Evolutionary conservation across 352 stramenopile species (phyloP), one percentile per base, ranked within the genome.

Genomic region (Globisporangium cederbergense): DNA sequence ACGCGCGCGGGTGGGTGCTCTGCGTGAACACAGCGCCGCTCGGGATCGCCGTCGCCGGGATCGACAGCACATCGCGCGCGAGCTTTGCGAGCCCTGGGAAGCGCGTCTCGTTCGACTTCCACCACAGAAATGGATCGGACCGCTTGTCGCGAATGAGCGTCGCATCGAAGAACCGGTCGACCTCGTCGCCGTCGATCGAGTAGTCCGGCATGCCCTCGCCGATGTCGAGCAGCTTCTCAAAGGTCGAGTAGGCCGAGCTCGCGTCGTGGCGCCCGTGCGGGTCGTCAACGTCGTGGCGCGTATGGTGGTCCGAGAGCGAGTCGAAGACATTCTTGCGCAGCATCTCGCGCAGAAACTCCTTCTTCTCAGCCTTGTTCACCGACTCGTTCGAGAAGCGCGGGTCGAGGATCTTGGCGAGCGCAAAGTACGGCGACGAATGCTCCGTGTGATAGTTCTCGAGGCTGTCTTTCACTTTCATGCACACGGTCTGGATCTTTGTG

Each of bases 151-250:
- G 81, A 62, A 92, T 86, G 32, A 92, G 74, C 43, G 83, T 92
- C 8, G 83, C 83, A 30, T 92, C 83, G 28, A 92, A 92, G 68
- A 92, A 92, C n/a, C 83, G 79, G 62, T 92, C 83, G 4, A 92
- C 83, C 45, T 92, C 83, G 42, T 92, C 83, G 1, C 83, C 83
- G 60, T 90, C 83, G 42, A 92, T 88, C 3, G 83, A 71, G 67
- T 92, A 90, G 52, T 92, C 83, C 3, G 83, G 72, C 65, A 92
- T 89, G 11, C 83, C 83, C 56, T 92, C 83, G 3, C 81, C 83
- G 77, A 92, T 92, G 71, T 92, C 83, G 38, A 92, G 59, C 57
- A 92, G 61, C 60, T 90, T 92, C 52, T 92, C 83, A 58, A 92
- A 90, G 55, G 83, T 92, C 49, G 83, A 88, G 70, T 92, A 92